These are phyloP conservation scores for Bryoerythrophyllum caledonicum DNA, from an alignment of 225 moss, liverwort and hornwort genomes.

Conservation along the genomic window DNA sequence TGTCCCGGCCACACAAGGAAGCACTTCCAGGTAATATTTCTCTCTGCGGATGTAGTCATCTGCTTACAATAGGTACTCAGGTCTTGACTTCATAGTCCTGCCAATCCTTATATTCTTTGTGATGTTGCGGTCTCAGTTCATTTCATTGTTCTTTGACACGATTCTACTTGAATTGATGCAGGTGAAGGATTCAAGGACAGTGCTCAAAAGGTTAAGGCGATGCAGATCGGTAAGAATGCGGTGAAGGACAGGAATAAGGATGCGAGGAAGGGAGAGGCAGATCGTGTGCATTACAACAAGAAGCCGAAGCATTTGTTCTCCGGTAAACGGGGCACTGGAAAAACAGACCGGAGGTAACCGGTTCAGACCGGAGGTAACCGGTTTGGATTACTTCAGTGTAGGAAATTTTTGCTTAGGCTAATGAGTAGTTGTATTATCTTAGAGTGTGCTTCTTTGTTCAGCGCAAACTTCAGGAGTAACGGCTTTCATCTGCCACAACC, in stretches of 20 bases:
- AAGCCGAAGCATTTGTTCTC: conserved; percentile 98
- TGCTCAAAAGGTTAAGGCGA: conserved; percentile 88
- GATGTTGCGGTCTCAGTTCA: too few relatives aligned
- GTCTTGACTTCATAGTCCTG: neutral
- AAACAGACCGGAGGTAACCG: conserved; percentile 86
- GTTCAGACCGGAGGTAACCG: conserved; percentile 73
- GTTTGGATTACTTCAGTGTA: conserved; percentile 19
- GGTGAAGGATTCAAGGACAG: conserved; percentile 91
- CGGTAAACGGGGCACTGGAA: conserved; percentile 91
- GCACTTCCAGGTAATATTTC: conserved; percentile 67
- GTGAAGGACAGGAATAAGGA: conserved; percentile 89
- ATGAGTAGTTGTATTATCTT: conserved; percentile 21
- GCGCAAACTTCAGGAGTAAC: conserved; percentile 10
- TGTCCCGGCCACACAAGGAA: conserved; percentile 77
- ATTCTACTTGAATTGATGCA: conserved; percentile 27
- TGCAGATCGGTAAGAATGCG: conserved; percentile 88
- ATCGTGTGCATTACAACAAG: conserved; percentile 89
- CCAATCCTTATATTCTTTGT: neutral
- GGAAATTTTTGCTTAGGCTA: conserved; percentile 23
- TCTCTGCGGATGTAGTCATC: neutral
- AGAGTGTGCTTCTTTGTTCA: conserved; percentile 10
- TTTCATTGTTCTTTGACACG: neutral
- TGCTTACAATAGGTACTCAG: neutral
- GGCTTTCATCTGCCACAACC: conserved; percentile 5
- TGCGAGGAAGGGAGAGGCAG: conserved; percentile 92